phyloP scores from a whole-genome alignment of 2,329 filamentous ascomycete species.

The Sphaceloma murrayae region DNA sequence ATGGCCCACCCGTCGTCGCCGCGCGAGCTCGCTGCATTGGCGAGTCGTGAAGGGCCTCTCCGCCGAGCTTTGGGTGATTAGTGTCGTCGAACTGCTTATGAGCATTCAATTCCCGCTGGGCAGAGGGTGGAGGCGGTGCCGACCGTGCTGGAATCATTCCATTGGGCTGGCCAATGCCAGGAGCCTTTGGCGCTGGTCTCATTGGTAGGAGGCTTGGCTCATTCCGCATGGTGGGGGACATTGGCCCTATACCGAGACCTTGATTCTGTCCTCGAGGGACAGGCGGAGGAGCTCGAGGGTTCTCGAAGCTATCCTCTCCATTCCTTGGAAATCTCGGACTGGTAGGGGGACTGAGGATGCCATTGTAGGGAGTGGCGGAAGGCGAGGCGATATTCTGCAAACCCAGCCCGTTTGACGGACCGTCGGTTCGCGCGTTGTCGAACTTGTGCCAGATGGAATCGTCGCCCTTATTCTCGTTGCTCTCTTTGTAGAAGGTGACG shows the following conservation, averaged over 20 bases:
- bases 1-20: conserved; percentile 19
- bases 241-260: conserved; percentile 32
- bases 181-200: conserved; percentile 81
- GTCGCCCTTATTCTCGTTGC: conserved; percentile 67
- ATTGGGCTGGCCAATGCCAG: conserved; percentile 38
- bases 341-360: conserved; percentile 55
- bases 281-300: conserved; percentile 84
- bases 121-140: conserved; percentile 23
- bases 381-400: conserved; percentile 24
- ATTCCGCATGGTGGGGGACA: conserved; percentile 28
- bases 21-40: conserved; percentile 32
- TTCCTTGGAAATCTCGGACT: conserved; percentile 84
- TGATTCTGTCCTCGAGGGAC: conserved; percentile 50
- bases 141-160: conserved; percentile 41
- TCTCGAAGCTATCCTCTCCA: conserved; percentile 91
- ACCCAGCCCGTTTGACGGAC: conserved; percentile 23
- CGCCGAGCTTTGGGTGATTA: conserved; percentile 4
- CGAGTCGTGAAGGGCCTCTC: conserved; percentile 32
- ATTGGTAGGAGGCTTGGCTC: conserved; percentile 55
- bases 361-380: conserved; percentile 21
- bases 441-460: conserved; percentile 95
- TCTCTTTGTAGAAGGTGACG: conserved; percentile 94
- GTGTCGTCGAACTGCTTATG: too few species aligned
- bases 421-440: conserved; percentile 63
- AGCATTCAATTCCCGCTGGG: neutral